Percentiles rank a stretch among this genome's conserved stretches.
These are phyloP conservation scores for Fusarium palustre DNA, from an alignment of 2,329 filamentous ascomycete genomes.

Conservation along the genomic window DNA sequence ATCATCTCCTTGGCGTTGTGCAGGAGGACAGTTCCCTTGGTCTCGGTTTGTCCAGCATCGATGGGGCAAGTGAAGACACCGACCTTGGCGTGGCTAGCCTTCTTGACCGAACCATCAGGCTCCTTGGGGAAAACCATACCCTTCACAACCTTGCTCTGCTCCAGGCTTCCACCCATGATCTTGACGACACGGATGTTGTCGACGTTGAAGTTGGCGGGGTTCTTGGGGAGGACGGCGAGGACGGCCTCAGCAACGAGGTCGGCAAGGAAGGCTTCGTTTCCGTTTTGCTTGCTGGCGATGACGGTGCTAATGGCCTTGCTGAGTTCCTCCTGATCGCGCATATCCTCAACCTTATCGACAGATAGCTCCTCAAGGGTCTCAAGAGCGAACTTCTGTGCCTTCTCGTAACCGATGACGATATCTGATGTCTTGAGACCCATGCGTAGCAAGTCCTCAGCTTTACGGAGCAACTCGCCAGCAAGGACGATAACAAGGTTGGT, in stretches of 20 bases:
- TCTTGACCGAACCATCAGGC: conserved; percentile 92
- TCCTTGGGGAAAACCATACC: conserved; percentile 99
- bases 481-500: conserved; percentile 97
- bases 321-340: conserved; percentile 83
- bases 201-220: conserved; percentile 95
- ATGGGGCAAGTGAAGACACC: conserved; percentile 97
- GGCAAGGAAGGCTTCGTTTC: conserved; percentile 89
- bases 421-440: conserved; percentile 99
- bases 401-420: conserved; percentile 95
- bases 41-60: conserved; percentile 96
- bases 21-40: conserved; percentile 95
- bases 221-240: conserved; percentile 93
- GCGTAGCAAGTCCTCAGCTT: conserved; percentile 94
- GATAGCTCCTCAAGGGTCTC: conserved; percentile 87
- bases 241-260: conserved; percentile 86
- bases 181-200: conserved; percentile 99
- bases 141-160: conserved; percentile 93
- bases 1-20: conserved; percentile 99
- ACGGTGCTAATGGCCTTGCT: conserved; percentile 97
- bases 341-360: conserved; percentile 89
- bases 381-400: conserved; percentile 89
- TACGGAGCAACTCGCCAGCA: conserved; percentile 93
- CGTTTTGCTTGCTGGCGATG: conserved; percentile 95
- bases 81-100: conserved; percentile 92
- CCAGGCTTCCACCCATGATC: conserved; percentile 97